Conservation (phyloP, 495 filamentous ascomycete genomes). For the Amorphotheca resinae region DNA sequence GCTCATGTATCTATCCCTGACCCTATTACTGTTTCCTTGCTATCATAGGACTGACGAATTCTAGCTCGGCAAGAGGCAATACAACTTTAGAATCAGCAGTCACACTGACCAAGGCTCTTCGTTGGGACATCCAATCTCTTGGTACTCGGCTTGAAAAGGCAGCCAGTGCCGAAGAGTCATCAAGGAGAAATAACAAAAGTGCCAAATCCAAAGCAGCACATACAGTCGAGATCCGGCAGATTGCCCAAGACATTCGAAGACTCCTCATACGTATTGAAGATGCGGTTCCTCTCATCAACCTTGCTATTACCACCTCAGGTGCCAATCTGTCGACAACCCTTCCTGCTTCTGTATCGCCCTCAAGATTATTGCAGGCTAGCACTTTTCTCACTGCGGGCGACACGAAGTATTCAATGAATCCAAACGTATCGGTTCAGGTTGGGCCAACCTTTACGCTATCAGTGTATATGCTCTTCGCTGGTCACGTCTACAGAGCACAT, state of each 20-base stretch:
- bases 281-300: constrained; percentile 82
- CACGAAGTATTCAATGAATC: constrained; percentile 59
- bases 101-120: constrained; percentile 71
- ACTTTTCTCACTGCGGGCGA: constrained; percentile 85
- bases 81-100: constrained; percentile 85
- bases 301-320: constrained; percentile 93
- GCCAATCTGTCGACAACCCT: constrained; percentile 69
- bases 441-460: constrained; percentile 82
- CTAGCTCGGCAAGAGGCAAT: constrained; percentile 83
- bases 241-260: constrained; percentile 64
- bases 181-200: constrained; percentile 36
- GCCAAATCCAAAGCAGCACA: constrained; percentile 25
- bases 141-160: constrained; percentile 63
- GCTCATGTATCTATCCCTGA: constrained; percentile 50
- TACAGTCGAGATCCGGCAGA: constrained; percentile 24
- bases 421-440: constrained; percentile 59
- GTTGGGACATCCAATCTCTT: constrained; percentile 75
- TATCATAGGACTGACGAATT: not conserved
- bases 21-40: not conserved
- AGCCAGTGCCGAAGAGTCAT: constrained; percentile 52
- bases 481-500: constrained; percentile 52
- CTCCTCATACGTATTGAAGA: constrained; percentile 77
- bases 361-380: constrained; percentile 83
- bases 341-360: constrained; percentile 77
- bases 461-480: constrained; percentile 91